Percentiles rank a stretch among this genome's conserved stretches.
Conservation (phyloP, 768 basidiomycete species). For the Hericium erinaceus region DNA sequence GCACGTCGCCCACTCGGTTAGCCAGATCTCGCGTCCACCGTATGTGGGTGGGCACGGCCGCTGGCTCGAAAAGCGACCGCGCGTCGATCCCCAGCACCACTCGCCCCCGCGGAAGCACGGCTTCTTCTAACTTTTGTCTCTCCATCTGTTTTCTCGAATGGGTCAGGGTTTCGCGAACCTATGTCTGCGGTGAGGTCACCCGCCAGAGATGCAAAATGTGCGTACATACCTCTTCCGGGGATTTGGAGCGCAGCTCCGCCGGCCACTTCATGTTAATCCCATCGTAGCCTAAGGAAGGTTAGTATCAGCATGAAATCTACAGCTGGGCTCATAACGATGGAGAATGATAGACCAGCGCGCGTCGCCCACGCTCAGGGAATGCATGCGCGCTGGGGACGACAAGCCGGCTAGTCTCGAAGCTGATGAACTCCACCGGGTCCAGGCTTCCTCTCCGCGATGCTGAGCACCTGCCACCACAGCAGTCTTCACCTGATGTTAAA, state of each 20-base stretch:
- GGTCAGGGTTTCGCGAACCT: slow-evolving; percentile 40
- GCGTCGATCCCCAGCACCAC: slow-evolving; percentile 40
- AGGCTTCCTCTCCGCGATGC: no score
- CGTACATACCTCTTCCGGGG: slow-evolving; percentile 37
- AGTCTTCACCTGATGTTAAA: background rate
- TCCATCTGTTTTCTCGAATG: slow-evolving; percentile 29
- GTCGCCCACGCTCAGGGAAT: no score
- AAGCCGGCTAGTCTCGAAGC: no score
- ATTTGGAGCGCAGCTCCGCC: slow-evolving; percentile 31
- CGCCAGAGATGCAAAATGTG: background rate
- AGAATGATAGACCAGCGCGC: no score
- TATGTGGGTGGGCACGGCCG: slow-evolving; percentile 8
- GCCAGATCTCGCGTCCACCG: slow-evolving; percentile 17
- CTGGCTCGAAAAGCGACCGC: slow-evolving; percentile 34
- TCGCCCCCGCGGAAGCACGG: slow-evolving; percentile 36
- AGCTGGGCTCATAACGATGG: no score
- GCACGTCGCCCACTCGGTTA: slow-evolving; percentile 24
- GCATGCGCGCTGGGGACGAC: no score
- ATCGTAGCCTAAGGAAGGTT: slow-evolving; percentile 21
- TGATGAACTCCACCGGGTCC: no score
- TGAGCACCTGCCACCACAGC: background rate
- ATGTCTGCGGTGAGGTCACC: background rate
- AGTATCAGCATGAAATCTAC: no score
- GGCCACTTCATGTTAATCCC: slow-evolving; percentile 38
- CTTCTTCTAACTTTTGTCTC: slow-evolving; percentile 28